phyloP scores from a whole-genome alignment of 2,329 filamentous ascomycete genomes.

The Xylariaceae sp. region DNA sequence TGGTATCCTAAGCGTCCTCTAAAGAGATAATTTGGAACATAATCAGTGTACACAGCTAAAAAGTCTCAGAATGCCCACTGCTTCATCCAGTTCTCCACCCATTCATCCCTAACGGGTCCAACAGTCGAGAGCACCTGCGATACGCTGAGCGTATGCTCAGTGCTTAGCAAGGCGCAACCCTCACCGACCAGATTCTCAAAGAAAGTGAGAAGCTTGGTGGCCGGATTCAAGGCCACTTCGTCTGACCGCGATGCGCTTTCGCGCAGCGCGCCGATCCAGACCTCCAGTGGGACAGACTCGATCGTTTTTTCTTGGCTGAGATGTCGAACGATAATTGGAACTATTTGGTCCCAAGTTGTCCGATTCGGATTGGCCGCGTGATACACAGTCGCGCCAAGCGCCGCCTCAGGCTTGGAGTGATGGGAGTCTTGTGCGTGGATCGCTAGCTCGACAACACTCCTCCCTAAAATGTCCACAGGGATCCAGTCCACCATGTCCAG shows the following conservation, averaged over 20 bases:
- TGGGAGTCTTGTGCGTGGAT: neutral
- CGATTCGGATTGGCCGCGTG: slow-evolving; percentile 29
- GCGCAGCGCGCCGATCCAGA: slow-evolving; percentile 29
- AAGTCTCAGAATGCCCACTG: slow-evolving; percentile 30
- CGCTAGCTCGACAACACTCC: slow-evolving; percentile 29
- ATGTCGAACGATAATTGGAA: slow-evolving; percentile 11
- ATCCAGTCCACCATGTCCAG: slow-evolving; percentile 30
- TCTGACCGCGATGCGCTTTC: slow-evolving; percentile 20
- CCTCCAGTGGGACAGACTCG: slow-evolving; percentile 21
- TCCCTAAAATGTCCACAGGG: slow-evolving; percentile 28
- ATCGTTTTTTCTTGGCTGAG: slow-evolving; percentile 5
- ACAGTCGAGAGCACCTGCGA: slow-evolving; percentile 19
- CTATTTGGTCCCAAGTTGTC: slow-evolving; percentile 26
- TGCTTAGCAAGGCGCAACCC: neutral
- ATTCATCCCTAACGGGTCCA: slow-evolving; percentile 8
- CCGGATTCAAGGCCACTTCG: slow-evolving; percentile 22
- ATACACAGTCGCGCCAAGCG: slow-evolving; percentile 30
- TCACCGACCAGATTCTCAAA: slow-evolving; percentile 21
- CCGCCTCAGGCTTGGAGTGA: neutral
- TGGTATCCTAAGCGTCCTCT: too few species aligned
- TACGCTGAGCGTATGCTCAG: neutral
- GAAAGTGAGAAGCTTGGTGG: slow-evolving; percentile 24
- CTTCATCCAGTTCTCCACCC: slow-evolving; percentile 30
- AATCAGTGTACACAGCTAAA: too few species aligned
- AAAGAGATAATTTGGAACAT: too few species aligned